Evolutionary conservation across 2,329 filamentous ascomycete species (phyloP), one percentile per base, ranked within the genome.

Genomic region (Stagonosporopsis chrysanthemi): DNA sequence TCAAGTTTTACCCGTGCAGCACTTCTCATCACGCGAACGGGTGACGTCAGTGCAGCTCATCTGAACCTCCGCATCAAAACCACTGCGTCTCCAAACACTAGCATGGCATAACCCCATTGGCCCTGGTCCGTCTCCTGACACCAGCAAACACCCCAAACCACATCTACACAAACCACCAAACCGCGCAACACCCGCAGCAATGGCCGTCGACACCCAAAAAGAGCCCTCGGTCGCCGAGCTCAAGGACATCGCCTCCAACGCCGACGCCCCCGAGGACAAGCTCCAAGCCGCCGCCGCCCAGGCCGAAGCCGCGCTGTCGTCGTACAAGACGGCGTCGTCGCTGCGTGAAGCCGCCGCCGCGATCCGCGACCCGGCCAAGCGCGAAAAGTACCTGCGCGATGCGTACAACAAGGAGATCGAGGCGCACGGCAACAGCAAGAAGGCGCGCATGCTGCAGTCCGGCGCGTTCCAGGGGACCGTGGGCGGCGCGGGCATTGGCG

Each of bases 401-500:
- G 72, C 73, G 12, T 73, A 74, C 41, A 64, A 69, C 35, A 73
- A 74, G 49, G 72, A 75, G 22, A 52, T 70, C 9, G 68, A 75
- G 43, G 73, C 73, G 1, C 70, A 75, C 26, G 73, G 71, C 11
- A 70, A 68, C 49, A 67, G 63, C 53, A 75, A 73, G 46, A 75
- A 75, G 33, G 73, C 73, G 24, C 62, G 73, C 1, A 63, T 75
- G 49, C 65, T 75, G 31, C 65, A 66, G 38, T 71, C 66, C 1
- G 72, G 79, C 1, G 73, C 75, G 1, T 79, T 79, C 54, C 77
- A 79, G 56, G 78, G 78, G 1, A 70, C 71, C 1, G 66, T 73
- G 12, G 78, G 75, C 6, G 79, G 78, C 2, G 78, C 74, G 0
- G 79, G 79, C 0, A 80, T 80, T 19, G 78, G 78, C 0, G 74